A percentile compares a stretch with the other conserved stretches of the same genome.
phyloP scores from a whole-genome alignment of 768 basidiomycete genomes.

The Rhodotorula graminis region DNA sequence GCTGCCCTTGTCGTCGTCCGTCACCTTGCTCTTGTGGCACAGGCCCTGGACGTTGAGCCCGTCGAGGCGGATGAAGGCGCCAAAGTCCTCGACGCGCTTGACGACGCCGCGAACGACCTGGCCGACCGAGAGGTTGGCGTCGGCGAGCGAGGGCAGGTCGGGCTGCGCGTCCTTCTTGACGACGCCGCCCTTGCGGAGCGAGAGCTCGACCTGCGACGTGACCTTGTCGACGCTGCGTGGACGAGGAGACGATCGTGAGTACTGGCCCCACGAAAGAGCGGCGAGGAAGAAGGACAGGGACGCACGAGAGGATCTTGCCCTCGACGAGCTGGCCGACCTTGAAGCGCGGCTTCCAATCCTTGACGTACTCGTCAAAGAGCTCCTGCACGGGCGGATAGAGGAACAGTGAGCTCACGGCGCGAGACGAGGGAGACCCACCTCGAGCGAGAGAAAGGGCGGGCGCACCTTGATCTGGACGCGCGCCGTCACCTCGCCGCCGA shows the following conservation, averaged over 20 bases:
- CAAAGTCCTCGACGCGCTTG: slow-evolving; percentile 78
- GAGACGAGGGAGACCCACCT: background rate
- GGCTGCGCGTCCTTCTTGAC: slow-evolving; percentile 44
- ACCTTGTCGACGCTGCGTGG: slow-evolving; percentile 60
- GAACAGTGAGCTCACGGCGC: background rate
- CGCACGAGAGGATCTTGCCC: slow-evolving; percentile 75
- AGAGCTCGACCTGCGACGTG: slow-evolving; percentile 80
- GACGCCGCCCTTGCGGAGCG: slow-evolving; percentile 57
- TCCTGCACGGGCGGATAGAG: slow-evolving; percentile 7
- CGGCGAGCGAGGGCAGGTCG: slow-evolving; percentile 36
- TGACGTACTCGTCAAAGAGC: slow-evolving; percentile 64
- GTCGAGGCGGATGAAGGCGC: slow-evolving; percentile 87
- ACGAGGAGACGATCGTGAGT: background rate
- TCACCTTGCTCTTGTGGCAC: slow-evolving; percentile 90
- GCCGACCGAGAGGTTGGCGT: slow-evolving; percentile 61
- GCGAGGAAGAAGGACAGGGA: background rate
- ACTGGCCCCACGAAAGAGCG: too few species aligned
- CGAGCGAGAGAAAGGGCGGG: background rate
- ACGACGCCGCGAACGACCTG: slow-evolving; percentile 75
- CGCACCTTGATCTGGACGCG: slow-evolving; percentile 82
- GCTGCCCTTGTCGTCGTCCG: slow-evolving; percentile 75
- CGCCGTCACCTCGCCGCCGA: slow-evolving; percentile 79
- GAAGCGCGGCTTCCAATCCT: slow-evolving; percentile 89
- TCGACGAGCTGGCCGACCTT: slow-evolving; percentile 73
- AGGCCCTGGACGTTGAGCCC: slow-evolving; percentile 77